phyloP scores from a whole-genome alignment of 139 green algal species.

The Helicosporidium sp. region DNA sequence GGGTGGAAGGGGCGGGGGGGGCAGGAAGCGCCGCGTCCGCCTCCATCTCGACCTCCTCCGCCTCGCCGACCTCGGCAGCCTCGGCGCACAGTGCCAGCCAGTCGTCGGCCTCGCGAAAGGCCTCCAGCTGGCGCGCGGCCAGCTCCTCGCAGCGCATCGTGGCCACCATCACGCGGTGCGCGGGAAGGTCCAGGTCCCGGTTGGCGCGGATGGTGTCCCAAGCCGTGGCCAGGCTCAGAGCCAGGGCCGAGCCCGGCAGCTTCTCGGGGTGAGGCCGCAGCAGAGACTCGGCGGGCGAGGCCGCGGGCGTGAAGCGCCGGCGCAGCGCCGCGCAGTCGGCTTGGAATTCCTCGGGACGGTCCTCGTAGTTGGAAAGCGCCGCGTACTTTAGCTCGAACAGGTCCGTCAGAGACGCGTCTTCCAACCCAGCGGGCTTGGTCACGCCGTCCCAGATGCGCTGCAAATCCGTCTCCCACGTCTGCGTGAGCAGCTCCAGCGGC shows the following conservation, averaged over 20 bases:
- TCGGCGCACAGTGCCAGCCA: conserved; percentile 32
- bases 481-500: conserved; percentile 44
- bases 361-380: conserved; percentile 78
- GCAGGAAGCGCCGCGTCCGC: too few relatives aligned
- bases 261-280: conserved; percentile 12
- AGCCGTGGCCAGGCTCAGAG: conserved; percentile 55
- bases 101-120: conserved; percentile 31
- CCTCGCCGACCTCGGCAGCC: conserved; percentile 29
- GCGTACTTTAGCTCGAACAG: conserved; percentile 84
- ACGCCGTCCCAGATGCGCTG: conserved; percentile 72
- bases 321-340: conserved; percentile 50
- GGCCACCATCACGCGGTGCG: conserved; percentile 95
- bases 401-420: conserved; percentile 38
- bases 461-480: conserved; percentile 41
- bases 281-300: conserved; percentile 13
- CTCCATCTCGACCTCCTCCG: too few relatives aligned
- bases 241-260: conserved; percentile 45
- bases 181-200: conserved; percentile 92
- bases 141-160: conserved; percentile 87
- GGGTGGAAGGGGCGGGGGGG: conserved; percentile 9
- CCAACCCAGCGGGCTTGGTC: conserved; percentile 63
- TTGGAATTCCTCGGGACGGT: conserved; percentile 73
- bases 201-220: conserved; percentile 78
- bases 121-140: conserved; percentile 35
- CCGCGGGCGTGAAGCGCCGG: conserved; percentile 45